Evolutionary conservation across 2,329 filamentous ascomycete genomes (phyloP), one percentile per base, ranked within the genome.

Genomic region (Nemania diffusa): DNA sequence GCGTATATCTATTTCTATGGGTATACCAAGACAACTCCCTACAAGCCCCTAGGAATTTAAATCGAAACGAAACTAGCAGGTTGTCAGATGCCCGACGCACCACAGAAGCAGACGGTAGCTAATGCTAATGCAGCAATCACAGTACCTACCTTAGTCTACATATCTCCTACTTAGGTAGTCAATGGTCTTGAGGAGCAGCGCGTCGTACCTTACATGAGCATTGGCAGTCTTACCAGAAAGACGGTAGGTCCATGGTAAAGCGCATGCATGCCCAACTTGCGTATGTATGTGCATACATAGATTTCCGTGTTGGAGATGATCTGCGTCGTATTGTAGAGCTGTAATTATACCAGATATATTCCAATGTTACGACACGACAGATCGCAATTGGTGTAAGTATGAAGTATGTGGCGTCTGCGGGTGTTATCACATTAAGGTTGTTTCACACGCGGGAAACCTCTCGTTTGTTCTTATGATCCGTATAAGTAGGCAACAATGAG

Each of bases 371-470:
- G 27, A 9, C 17, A 27, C n/a, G 15, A n/a, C 8, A 46, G 29
- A 52, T 55, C 20, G 50, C 42, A 53, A 34, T 34, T 27, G 58
- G 50, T 26, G n/a, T n/a, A 32, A 26, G 24, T 53, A 42, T 9
- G 34, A 32, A 40, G 1, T 32, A 24, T 44, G 13, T 37, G 32
- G 51, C 51, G 29, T 24, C 22, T 42, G 48, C 48, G 13, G 17
- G 27, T 32, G 32, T 53, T 22, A 61, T 53, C 48, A 52, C 48
- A 17, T 42, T 22, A 24, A 60, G 17, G 37, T 32, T 32, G 50
- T 44, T 62, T 62, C 37, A 55, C 29, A 34, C 20, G 15, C 17
- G 24, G 22, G n/a, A 22, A 40, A 5, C 20, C n/a, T 9, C 8
- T 46, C 20, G 40, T 58, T 48, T 22, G 20, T 48, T 32, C 46